Base-by-base conservation (phyloP, 495 filamentous ascomycete genomes). In the Polyplosphaeria fusca region DNA sequence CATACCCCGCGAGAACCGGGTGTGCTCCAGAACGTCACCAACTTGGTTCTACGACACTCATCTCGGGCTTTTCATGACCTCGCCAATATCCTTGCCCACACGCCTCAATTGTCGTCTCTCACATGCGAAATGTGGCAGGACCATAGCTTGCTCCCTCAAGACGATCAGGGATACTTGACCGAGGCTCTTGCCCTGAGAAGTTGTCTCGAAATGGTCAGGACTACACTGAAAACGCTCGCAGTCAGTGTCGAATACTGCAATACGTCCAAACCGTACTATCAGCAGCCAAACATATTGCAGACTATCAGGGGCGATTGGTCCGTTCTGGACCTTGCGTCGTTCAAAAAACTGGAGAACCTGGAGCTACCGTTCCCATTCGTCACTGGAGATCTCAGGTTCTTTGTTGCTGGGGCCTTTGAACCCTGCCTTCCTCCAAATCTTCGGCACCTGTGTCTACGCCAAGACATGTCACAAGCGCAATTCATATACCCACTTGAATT, bases 381-480 rank as follows among this genome's bases (percentile, higher is more conserved):
- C 32, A 56, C 44, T 9, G 43, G 53, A 18, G 43, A 48, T 30
- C 44, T 23, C 9, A 7, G n/a, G 7, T 56, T 56, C 32, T 48
- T 18, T 4, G 41, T 56, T 14, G 30, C 2, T 1, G 12, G 12
- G 3, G 20, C 39, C 1, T 40, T 56, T 14, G 53, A 47, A 22
- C 27, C 32, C 16, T 19, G n/a, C 9, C 44, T 56, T 12, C 53
- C 44, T 3, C 43, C 32, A n/a, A 42, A 56, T 22, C 18, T 56
- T n/a, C 44, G 44, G 14, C 53, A 48, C 22, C 23, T 56, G 12
- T 47, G 32, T 32, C 53, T 56, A 14, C 53, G 32, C n/a, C 9
- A 43, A 14, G 53, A 48, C 23, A 56, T 56, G 44, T 56, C 53
- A 9, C 43, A n/a, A 35, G 30, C 30, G 14, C 30, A 35, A 35